phyloP scores from a whole-genome alignment of 2,329 filamentous ascomycete genomes.

The Mariannaea sp. region DNA sequence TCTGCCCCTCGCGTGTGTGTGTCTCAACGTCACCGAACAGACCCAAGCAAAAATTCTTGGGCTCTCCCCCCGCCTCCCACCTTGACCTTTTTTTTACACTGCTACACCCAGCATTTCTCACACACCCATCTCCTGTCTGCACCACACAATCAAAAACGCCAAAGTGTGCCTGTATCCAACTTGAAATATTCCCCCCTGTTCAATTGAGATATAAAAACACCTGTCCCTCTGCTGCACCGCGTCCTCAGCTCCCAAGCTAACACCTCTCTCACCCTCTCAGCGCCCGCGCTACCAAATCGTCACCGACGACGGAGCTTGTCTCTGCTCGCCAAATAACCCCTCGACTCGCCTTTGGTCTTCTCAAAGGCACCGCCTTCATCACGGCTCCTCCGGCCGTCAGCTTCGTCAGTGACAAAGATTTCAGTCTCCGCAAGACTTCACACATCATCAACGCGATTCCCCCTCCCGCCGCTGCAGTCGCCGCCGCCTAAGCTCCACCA shows the following conservation, averaged over 20 bases:
- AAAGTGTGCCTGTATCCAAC: neutral
- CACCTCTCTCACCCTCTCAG: neutral
- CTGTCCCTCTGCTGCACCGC: neutral
- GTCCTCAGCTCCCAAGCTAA: slow-evolving; percentile 5
- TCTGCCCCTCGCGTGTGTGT: slow-evolving; percentile 17
- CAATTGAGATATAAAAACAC: slow-evolving; percentile 1
- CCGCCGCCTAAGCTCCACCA: slow-evolving; percentile 55
- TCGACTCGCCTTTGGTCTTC: slow-evolving; percentile 65
- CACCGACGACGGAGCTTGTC: neutral
- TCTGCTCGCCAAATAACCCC: slow-evolving; percentile 10
- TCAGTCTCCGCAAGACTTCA: slow-evolving; percentile 66
- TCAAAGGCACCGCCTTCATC: slow-evolving; percentile 65
- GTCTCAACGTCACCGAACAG: slow-evolving; percentile 37
- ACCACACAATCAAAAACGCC: neutral
- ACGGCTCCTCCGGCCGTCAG: slow-evolving; percentile 68
- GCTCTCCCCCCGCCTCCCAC: neutral
- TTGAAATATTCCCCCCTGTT: neutral
- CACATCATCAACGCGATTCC: slow-evolving; percentile 71
- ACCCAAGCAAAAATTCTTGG: slow-evolving; percentile 32
- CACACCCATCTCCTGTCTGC: neutral
- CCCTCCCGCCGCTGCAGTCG: slow-evolving; percentile 56
- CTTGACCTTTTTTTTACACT: neutral
- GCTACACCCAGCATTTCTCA: neutral
- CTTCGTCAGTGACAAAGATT: slow-evolving; percentile 71
- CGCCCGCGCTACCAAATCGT: slow-evolving; percentile 1